Conservation (phyloP, 75 land plant genomes). For the Selaginella moellendorffii region DNA sequence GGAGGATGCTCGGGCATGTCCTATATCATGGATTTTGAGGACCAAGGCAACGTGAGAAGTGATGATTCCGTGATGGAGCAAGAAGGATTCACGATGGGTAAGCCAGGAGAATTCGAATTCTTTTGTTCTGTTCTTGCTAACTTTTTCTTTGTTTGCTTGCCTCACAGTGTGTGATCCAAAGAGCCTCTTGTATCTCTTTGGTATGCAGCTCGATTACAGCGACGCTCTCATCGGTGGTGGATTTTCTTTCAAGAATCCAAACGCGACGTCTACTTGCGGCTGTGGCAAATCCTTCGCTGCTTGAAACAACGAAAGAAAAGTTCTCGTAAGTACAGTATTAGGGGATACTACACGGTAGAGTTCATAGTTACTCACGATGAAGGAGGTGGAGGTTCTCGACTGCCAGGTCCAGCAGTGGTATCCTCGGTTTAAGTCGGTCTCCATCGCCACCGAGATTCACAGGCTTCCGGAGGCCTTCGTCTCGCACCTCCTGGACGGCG, state of each 20-base stretch:
- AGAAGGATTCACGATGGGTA: conserved; percentile 83
- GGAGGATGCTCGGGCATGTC: conserved; percentile 99
- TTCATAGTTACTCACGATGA: conserved; percentile 45
- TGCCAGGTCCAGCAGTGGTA: conserved; percentile 95
- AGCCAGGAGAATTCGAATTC: too few relatives aligned
- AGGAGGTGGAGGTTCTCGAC: conserved; percentile 38
- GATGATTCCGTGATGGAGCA: conserved; percentile 82
- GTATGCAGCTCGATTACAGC: conserved; percentile 94
- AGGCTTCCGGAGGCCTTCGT: conserved; percentile 64
- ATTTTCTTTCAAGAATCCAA: conserved; percentile 87
- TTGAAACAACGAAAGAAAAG: neutral
- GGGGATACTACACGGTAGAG: neutral
- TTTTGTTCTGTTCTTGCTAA: too few relatives aligned
- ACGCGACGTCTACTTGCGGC: conserved; percentile 86
- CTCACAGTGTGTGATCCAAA: conserved; percentile 98
- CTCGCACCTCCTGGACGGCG: conserved; percentile 47
- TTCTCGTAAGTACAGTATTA: neutral
- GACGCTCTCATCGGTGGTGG: conserved; percentile 97
- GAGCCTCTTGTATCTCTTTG: conserved; percentile 77
- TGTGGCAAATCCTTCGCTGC: conserved; percentile 95
- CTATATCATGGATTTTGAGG: conserved; percentile 56
- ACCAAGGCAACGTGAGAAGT: conserved; percentile 34
- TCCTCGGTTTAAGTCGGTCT: conserved; percentile 44
- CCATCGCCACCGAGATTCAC: conserved; percentile 50
- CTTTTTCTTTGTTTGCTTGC: too few relatives aligned